Base-by-base conservation (phyloP, 1,284 basidiomycete species). In the Singerocomus inundabilis region DNA sequence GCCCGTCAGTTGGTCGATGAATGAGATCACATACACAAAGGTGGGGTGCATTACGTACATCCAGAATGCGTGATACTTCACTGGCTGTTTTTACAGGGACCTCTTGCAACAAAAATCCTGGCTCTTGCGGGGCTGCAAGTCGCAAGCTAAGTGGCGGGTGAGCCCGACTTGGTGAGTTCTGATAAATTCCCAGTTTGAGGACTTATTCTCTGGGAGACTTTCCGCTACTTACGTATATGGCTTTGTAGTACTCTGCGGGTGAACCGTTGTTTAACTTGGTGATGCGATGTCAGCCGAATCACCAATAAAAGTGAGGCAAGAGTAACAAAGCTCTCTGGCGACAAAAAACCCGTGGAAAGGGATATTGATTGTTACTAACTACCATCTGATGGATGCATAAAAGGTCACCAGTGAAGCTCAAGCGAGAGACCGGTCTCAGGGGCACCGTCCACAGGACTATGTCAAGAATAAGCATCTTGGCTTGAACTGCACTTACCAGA, bases 61-160 rank as follows among this genome's bases (percentile, higher is more conserved):
- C 85, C 21, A 90, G 62, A 41, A 89, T 77, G 6, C 77, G 81
- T 78, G 81, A 86, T 3, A 86, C 78, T 59, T 90, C 82, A 57
- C 79, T 82, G 63, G 88, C 74, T 31, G 73, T 86, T 47, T 77
- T 79, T 10, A 90, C 85, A 4, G 82, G 85, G 4, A 89, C 74
- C 50, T 77, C 76, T 55, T 87, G 80, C 9, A 91, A 74, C 6
- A 82, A 55, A 57, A 88, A 88, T 0, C 87, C 87, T 3, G 85
- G 81, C 59, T 90, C 87, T 48, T 82, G 78, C 1, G 86, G 85
- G 3, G 78, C 69, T 9, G 75, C 76, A 32, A 90, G 70, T 9
- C 82, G 80, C 30, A 90, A 68, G 44, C 78, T 76, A n/a, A 90
- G 68, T 2, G 84, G 82, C 0, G 87, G 87, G 63, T 90, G 85